Evolutionary conservation across 129 eudicot genomes (phyloP).

Genomic region (Flaveria robusta): DNA sequence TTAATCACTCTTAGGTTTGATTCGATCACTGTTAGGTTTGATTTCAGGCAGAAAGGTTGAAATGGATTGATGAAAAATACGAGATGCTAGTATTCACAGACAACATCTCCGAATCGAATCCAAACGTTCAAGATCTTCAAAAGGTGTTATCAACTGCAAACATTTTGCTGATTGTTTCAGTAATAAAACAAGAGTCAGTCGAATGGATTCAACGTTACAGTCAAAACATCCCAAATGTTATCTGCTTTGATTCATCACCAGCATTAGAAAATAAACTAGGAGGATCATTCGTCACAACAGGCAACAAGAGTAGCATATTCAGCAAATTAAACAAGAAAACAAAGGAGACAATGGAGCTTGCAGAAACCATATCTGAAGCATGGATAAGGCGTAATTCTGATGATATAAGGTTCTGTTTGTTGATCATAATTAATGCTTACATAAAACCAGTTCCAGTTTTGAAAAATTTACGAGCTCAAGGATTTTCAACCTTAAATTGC

Average conservation of each 20-base stretch:
- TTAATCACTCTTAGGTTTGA: not conserved
- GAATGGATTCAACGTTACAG: conserved; percentile 56
- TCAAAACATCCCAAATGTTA: conserved; percentile 55
- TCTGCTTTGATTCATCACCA: conserved; percentile 87
- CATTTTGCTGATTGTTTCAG: conserved; percentile 68
- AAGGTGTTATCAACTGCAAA: conserved; percentile 46
- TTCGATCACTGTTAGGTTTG: not conserved
- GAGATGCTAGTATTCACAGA: conserved; percentile 77
- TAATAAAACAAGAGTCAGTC: conserved; percentile 56
- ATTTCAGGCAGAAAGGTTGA: conserved; percentile 71
- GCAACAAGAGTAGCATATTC: conserved; percentile 37
- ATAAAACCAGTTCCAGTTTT: conserved; percentile 76
- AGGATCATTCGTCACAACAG: conserved; percentile 44
- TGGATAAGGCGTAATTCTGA: conserved; percentile 86
- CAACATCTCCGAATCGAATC: conserved; percentile 32
- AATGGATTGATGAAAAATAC: conserved; percentile 82
- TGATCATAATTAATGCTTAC: conserved; percentile 77
- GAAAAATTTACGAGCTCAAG: conserved; percentile 77
- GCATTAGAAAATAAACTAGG: conserved; percentile 62
- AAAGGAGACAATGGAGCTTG: conserved; percentile 55
- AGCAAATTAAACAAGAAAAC: conserved; percentile 40
- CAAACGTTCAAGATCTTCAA: conserved; percentile 36
- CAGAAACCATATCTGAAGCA: conserved; percentile 66
- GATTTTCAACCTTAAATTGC: conserved; percentile 78
- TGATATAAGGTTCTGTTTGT: conserved; percentile 81